phyloP scores from a whole-genome alignment of 2,329 filamentous ascomycete species.

The Alternaria panax region DNA sequence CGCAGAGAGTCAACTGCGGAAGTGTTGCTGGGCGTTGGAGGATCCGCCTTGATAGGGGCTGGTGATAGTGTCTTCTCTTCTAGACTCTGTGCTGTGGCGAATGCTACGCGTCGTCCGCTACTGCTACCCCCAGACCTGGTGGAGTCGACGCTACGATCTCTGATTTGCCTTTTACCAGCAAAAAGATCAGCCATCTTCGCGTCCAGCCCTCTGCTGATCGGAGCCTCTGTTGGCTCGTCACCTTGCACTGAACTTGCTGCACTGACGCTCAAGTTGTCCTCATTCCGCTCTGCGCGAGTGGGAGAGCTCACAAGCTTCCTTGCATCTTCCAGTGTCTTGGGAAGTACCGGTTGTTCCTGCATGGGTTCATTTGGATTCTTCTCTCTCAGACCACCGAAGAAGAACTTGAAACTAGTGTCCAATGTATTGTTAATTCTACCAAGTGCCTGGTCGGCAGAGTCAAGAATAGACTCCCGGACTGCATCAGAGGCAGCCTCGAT shows the following conservation, averaged over 20 bases:
- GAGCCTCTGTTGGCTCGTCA: constrained; percentile 48
- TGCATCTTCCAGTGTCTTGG: constrained; percentile 92
- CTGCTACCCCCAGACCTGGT: constrained; percentile 67
- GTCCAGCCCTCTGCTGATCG: constrained; percentile 55
- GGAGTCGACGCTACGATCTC: constrained; percentile 82
- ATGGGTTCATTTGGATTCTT: constrained; percentile 52
- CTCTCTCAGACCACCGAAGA: constrained; percentile 87
- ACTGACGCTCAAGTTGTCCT: constrained; percentile 60
- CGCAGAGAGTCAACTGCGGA: constrained; percentile 82
- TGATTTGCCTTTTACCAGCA: constrained; percentile 66
- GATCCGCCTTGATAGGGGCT: constrained; percentile 34
- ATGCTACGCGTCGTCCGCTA: constrained; percentile 66
- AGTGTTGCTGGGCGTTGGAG: constrained; percentile 46
- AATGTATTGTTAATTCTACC: constrained; percentile 91
- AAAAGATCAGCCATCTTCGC: constrained; percentile 72
- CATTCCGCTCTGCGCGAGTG: constrained; percentile 55
- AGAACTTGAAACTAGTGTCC: constrained; percentile 90
- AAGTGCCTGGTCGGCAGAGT: constrained; percentile 87
- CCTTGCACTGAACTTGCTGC: constrained; percentile 61
- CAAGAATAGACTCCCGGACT: constrained; percentile 70
- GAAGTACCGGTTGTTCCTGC: constrained; percentile 62
- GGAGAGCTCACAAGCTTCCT: constrained; percentile 84
- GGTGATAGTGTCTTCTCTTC: constrained; percentile 37
- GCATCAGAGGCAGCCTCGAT: constrained; percentile 84
- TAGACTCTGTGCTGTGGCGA: constrained; percentile 41